Base-by-base conservation (phyloP, 805 yeast genomes). In the Sugiyamaella marilandica region DNA sequence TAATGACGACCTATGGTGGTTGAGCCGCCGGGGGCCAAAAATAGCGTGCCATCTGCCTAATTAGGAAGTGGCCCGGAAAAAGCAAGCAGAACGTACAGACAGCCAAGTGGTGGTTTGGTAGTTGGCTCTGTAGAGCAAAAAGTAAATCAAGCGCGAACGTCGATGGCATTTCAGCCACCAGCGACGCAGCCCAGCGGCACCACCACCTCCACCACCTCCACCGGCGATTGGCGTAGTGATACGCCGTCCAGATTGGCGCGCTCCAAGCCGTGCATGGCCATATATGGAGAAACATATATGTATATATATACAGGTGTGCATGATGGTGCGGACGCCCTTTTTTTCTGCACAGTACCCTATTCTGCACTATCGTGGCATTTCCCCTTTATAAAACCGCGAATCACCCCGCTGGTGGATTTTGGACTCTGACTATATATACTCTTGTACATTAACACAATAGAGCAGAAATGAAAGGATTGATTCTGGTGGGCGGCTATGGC, bases 401-500 rank as follows among this genome's bases (percentile, higher is more conserved):
- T 24, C 29, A 24, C 29, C 29, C 29, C 29, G 29, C 29, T 24
- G 29, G 37, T 14, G 19, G 14, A 29, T 41, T 43, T 43, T 16
- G 35, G 26, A 41, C 51, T 31, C 41, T 48, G 51, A 41, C 49
- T 43, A 14, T 18, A 32, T 43, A 14, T 18, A 32, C 16, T 33
- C 24, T 44, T 43, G 16, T 18, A 32, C 37, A 33, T 11, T 31
- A 31, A 11, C 36, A 45, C n/a, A 31, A 9, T 11, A 39, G 19
- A 14, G 19, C 19, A 8, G 21, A n/a, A 60, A 89, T 90, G 97
- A 90, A 90, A 80, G 97, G 96, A 71, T 83, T 92, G 74, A 92
- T 92, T 81, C 84, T 92, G 73, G 98, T 92, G 66, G 99, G 99
- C 71, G 99, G 99, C 75, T 94, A 91, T 80, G 99, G 99, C 81